A percentile compares a stretch with the other conserved stretches of the same genome.
Evolutionary conservation across 2,329 filamentous ascomycete genomes (phyloP).

Genomic region (Akanthomyces muscarius): DNA sequence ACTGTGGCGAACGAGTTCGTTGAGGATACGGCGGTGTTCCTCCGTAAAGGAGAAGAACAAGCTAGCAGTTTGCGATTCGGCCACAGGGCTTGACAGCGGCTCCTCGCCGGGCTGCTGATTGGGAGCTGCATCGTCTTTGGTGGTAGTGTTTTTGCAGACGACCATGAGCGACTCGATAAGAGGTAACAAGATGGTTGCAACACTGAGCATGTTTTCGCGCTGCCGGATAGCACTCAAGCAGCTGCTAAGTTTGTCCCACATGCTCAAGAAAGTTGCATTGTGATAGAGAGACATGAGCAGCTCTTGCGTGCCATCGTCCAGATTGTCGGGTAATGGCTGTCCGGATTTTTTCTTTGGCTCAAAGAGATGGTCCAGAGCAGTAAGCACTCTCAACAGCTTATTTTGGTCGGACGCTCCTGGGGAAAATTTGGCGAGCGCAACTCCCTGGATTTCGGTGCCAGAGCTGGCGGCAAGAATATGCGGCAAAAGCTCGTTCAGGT

Average conservation of each 20-base stretch:
- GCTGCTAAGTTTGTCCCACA: constrained; percentile 89
- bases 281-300: constrained; percentile 85
- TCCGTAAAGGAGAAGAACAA: constrained; percentile 98
- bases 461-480: constrained; percentile 84
- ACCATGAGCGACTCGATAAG: constrained; percentile 98
- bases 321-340: constrained; percentile 47
- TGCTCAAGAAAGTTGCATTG: constrained; percentile 79
- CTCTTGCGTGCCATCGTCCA: constrained; percentile 68
- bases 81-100: constrained; percentile 66
- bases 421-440: constrained; percentile 92
- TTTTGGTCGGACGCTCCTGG: constrained; percentile 94
- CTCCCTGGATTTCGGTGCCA: constrained; percentile 90
- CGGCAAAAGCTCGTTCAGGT: constrained; percentile 78
- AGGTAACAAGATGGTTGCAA: constrained; percentile 90
- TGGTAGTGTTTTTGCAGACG: constrained; percentile 94
- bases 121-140: constrained; percentile 61
- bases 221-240: constrained; percentile 85
- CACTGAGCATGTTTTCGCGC: constrained; percentile 92
- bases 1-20: constrained; percentile 94
- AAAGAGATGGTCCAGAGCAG: constrained; percentile 92
- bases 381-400: constrained; percentile 86
- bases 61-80: constrained; percentile 77
- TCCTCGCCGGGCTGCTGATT: constrained; percentile 59
- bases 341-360: constrained; percentile 69
- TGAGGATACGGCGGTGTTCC: constrained; percentile 94